Base-by-base conservation (phyloP, 2,329 filamentous ascomycete species). In the Sarocladium strictum region DNA sequence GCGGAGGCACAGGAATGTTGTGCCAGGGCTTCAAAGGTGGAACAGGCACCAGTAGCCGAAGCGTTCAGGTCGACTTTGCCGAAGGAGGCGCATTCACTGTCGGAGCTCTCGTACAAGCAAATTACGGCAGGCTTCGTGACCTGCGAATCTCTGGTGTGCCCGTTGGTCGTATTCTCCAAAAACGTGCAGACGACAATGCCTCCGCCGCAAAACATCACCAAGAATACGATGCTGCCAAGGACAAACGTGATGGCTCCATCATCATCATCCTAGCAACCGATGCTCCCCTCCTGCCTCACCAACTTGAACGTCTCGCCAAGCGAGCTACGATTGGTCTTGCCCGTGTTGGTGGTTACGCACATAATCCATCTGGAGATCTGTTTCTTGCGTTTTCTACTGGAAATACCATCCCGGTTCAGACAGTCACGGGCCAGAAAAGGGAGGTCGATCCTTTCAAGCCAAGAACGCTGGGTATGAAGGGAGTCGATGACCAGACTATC, bases 1-100 rank as follows among this genome's bases (percentile, higher is more conserved):
- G 83, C 2, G 84, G 84, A 6, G 84, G 84, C 10, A 82, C 81
- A 1, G 83, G 82, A 3, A 85, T 86, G 81, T 69, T 81, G 38
- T 84, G 79, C 61, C 81, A 84, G 62, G 78, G 77, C 58, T 84
- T 81, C 69, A 85, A 85, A 62, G 84, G 81, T 26, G 84, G 83
- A 1, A 87, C 83, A 0, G 83, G 83, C 7, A 81, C 77, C 1
- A 76, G 76, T 57, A 81, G 76, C 33, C 73, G 83, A n/a, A 57
- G 83, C 6, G 58, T 64, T 14, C 54, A 55, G 1, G 57, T 32
- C 2, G 56, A 53, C 10, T 52, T 55, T 2, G 57, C 38, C 2
- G 57, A 54, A 1, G 60, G 57, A 2, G 61, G 57, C 3, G 52
- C 47, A 3, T 86, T 81, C 59, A 83, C 79, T 0, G 72, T 87